Evolutionary conservation across 305 asterid species (phyloP), one percentile per base, ranked within the genome.

Genomic region (Fraxinus ornus): DNA sequence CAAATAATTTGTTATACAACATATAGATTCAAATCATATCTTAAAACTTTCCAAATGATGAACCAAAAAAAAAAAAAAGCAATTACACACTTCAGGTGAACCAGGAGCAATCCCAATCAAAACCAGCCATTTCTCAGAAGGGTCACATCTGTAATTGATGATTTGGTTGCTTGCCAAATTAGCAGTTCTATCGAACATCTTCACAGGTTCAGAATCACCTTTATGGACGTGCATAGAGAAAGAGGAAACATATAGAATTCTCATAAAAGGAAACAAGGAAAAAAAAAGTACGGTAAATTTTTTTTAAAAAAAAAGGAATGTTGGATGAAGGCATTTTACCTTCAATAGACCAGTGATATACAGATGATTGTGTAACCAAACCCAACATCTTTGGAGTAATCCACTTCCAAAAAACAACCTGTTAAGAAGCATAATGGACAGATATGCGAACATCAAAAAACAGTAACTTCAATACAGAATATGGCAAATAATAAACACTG

Each of bases 381-480:
- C 99, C 99, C 91, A 96, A 83, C 98, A 93, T 89, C 89, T 92
- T 94, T 60, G 93, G 95, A n/a, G 96, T 83, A 82, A 94, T 92
- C 99, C 98, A 96, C 91, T 96, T 96, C 99, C 99, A 96, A 85
- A 96, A 96, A 19, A 91, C 99, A 73, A 96, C 98, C 99, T 94
- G 83, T 33, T 81, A 80, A 83, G 80, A 52, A 74, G 77, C 5
- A 83, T 30, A 71, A 66, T 24, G 52, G 55, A 72, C 57, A 28
- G 49, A 64, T 39, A 24, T 57, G 78, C 73, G 78, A 81, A 60
- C 71, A 62, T 78, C 22, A 81, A 21, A 60, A 79, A 55, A 47
- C 68, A 44, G 74, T 72, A 72, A 79, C 76, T 39, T 44, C 10
- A 30, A 71, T 80, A 35, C 19, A 28, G 35, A 44, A 73, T 75